Conservation (phyloP, 495 filamentous ascomycete species). For the Cairneyella variabilis region DNA sequence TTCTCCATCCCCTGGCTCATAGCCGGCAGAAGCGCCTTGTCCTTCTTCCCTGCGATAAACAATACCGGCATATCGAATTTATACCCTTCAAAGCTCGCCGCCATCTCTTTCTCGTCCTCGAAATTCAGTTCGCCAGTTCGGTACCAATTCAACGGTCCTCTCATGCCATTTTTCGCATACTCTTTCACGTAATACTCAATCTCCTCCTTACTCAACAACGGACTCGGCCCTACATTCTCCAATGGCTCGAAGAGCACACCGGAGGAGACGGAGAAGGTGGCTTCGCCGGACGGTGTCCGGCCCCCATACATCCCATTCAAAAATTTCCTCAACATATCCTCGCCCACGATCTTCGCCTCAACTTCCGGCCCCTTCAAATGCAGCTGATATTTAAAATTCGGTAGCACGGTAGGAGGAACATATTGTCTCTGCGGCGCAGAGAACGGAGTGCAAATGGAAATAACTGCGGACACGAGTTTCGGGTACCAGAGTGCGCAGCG, state of each 20-base stretch:
- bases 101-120: constrained; percentile 61
- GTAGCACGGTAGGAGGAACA: constrained; percentile 44
- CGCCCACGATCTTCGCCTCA: constrained; percentile 52
- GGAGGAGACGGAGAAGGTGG: constrained; percentile 46
- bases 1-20: constrained; percentile 66
- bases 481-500: constrained; percentile 70
- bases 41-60: constrained; percentile 68
- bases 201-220: constrained; percentile 62
- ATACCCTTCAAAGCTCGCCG: constrained; percentile 24
- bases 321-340: constrained; percentile 60
- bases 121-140: constrained; percentile 65
- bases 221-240: constrained; percentile 41
- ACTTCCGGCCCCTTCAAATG: constrained; percentile 66
- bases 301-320: constrained; percentile 68
- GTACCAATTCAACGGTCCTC: constrained; percentile 86
- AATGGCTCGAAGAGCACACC: constrained; percentile 52
- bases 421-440: constrained; percentile 34
- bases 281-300: constrained; percentile 46
- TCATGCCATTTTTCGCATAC: constrained; percentile 66
- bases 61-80: constrained; percentile 65
- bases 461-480: constrained; percentile 63
- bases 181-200: constrained; percentile 71
- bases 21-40: constrained; percentile 60
- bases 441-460: constrained; percentile 78
- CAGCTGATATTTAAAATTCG: constrained; percentile 81